Evolutionary conservation across 1,284 basidiomycete genomes (phyloP).

Genomic region (Fistulina hepatica): DNA sequence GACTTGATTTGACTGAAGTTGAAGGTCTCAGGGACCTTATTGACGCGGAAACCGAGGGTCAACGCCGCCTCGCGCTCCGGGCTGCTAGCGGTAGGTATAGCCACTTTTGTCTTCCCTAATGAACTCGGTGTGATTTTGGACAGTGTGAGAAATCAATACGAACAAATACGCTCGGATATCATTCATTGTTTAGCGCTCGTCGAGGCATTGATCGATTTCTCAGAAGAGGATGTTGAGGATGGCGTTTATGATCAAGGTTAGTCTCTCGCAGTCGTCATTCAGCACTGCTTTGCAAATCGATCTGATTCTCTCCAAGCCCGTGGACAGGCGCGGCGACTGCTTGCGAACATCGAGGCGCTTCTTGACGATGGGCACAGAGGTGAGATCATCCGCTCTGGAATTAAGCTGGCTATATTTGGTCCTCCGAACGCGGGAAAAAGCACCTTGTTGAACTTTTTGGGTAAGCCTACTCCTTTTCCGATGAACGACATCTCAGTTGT

Average conservation of each 20-base stretch:
- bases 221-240: conserved; percentile 80
- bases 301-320: conserved; percentile 30
- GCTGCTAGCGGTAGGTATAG: conserved; percentile 41
- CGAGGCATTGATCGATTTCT: conserved; percentile 86
- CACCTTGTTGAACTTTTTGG: conserved; percentile 72
- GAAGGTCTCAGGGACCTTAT: conserved; percentile 80
- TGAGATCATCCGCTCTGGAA: conserved; percentile 74
- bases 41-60: conserved; percentile 75
- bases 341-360: conserved; percentile 39
- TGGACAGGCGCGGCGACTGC: conserved; percentile 35
- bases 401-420: conserved; percentile 77
- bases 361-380: conserved; percentile 63
- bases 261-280: conserved; percentile 3
- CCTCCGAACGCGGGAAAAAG: conserved; percentile 88
- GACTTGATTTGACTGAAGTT: conserved; percentile 75
- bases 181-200: conserved; percentile 64
- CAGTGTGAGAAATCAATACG: conserved; percentile 43
- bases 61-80: conserved; percentile 62
- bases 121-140: too few relatives aligned
- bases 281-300: conserved; percentile 1
- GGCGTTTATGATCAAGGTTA: conserved; percentile 57
- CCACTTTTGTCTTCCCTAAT: too few relatives aligned
- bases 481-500: background rate
- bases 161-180: conserved; percentile 51
- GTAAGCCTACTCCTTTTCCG: conserved; percentile 27